These are phyloP conservation scores for Claviceps fusiformis DNA, from an alignment of 2,329 filamentous ascomycete species.

Conservation along the genomic window DNA sequence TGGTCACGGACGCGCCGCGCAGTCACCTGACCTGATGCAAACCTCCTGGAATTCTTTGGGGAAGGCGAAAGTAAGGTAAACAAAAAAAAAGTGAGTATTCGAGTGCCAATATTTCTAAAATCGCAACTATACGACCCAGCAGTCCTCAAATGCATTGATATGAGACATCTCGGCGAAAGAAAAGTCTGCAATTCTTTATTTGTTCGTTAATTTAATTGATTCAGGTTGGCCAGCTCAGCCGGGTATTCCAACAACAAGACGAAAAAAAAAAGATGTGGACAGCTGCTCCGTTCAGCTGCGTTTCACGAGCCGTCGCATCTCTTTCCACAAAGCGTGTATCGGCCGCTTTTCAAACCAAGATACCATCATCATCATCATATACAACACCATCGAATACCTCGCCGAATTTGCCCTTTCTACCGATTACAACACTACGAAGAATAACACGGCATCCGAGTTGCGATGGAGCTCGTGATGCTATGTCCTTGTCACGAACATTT, in stretches of 20 bases:
- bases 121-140: background rate
- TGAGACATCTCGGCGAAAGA: background rate
- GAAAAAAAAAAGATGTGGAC: background rate
- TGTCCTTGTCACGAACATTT: constrained; percentile 15
- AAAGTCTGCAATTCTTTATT: background rate
- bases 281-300: constrained; percentile 3
- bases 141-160: background rate
- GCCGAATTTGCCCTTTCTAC: background rate
- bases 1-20: constrained; percentile 19
- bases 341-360: constrained; percentile 2
- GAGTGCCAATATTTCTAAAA: background rate
- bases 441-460: background rate
- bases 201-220: background rate
- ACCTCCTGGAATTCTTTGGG: background rate
- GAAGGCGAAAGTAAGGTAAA: background rate
- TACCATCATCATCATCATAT: background rate
- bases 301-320: constrained; percentile 8
- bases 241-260: background rate
- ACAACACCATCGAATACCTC: background rate
- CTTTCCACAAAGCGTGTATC: constrained; percentile 6
- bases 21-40: constrained; percentile 19
- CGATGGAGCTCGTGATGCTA: background rate
- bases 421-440: background rate
- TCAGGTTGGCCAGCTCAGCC: background rate
- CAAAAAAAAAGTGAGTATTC: background rate